Evolutionary conservation across 1,284 basidiomycete genomes (phyloP), one percentile per base, ranked within the genome.

Genomic region (Marasmius oreades): DNA sequence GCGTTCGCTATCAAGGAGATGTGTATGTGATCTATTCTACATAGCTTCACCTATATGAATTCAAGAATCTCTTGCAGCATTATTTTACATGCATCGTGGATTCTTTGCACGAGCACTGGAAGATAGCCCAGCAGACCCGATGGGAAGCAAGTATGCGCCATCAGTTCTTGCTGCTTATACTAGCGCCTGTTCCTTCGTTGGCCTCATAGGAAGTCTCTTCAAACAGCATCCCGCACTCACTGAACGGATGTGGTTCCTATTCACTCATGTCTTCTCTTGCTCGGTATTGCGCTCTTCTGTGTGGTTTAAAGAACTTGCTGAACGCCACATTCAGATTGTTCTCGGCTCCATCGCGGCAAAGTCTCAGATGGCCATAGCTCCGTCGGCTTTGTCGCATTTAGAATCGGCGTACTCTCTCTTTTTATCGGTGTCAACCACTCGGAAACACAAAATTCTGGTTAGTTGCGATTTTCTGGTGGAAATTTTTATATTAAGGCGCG

Each of bases 201-300:
- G 80, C 16, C 69, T 86, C 59, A 76, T 85, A 51, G 78, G 80
- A 61, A 86, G 82, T 62, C 67, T 86, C 50, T 82, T 80, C 68
- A 82, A 82, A 55, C 84, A 85, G 61, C 79, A 86, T 58, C 83
- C 84, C 31, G 69, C 67, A 14, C 70, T 88, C 55, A 82, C 84
- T 6, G 84, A 86, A 65, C 77, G 86, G 45, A 81, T 85, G 79
- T 88, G 85, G 84, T 87, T 87, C 67, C 69, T 86, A 52, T 86
- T 86, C 62, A 85, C 84, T 4, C 85, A 88, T 65, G 82, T 87
- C 5, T 88, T 88, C 66, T 88, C 86, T 7, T 87, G 85, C 64
- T 77, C 85, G 33, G 86, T 88, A 68, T 63, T 79, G 69, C 28
- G 10, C 36, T n/a, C 45, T 47, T 18, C 28, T 39, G 12, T 20